phyloP scores from a whole-genome alignment of 73 alveolate genomes.

The Tetrahymena thermophila region DNA sequence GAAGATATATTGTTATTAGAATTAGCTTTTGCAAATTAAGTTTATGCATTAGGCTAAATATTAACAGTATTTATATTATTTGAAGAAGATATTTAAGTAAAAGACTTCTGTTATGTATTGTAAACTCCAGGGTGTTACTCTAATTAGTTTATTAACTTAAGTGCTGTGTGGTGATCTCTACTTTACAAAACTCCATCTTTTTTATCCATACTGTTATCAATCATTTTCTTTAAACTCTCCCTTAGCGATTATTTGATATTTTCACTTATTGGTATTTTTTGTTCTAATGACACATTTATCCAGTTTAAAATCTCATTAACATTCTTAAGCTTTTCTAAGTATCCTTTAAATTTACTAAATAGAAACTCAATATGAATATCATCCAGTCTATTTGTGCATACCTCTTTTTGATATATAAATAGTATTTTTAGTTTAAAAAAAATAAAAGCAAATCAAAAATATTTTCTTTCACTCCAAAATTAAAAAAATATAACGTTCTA shows the following conservation, averaged over 20 bases:
- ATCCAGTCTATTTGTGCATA: background rate
- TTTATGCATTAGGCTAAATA: background rate
- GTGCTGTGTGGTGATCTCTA: background rate
- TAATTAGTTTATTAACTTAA: background rate
- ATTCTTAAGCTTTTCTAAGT: background rate
- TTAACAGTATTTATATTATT: background rate
- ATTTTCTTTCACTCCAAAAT: too few species aligned
- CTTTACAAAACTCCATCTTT: background rate
- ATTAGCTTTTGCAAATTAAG: background rate
- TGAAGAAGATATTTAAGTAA: background rate
- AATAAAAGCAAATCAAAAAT: too few species aligned
- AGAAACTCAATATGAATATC: background rate
- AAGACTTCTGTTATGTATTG: background rate
- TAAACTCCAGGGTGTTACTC: background rate
- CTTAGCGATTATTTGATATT: background rate
- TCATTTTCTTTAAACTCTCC: background rate
- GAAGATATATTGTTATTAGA: background rate
- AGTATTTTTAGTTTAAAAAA: too few species aligned
- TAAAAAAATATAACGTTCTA: too few species aligned
- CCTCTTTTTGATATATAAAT: background rate
- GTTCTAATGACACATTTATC: background rate
- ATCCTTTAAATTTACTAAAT: background rate
- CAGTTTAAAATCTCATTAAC: background rate
- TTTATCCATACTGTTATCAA: background rate
- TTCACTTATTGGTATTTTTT: background rate